These are phyloP conservation scores for Penicillium antarcticum DNA, from an alignment of 495 filamentous ascomycete species.

Conservation along the genomic window DNA sequence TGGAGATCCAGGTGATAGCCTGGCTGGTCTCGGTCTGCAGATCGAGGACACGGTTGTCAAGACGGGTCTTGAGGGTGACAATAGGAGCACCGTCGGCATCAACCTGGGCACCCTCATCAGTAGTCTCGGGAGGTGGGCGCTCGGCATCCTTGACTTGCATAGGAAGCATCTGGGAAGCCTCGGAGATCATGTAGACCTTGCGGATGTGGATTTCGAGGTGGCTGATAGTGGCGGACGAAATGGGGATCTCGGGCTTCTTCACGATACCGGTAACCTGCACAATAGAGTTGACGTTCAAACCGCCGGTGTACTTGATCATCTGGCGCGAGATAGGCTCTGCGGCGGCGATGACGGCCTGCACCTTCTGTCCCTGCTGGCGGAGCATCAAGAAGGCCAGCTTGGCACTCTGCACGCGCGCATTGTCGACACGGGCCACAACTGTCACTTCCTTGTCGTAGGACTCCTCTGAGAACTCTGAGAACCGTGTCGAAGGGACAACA, in stretches of 20 bases:
- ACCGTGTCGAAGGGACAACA: slow-evolving; percentile 29
- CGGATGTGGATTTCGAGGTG: slow-evolving; percentile 77
- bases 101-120: slow-evolving; percentile 41
- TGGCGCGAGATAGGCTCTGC: slow-evolving; percentile 54
- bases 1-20: slow-evolving; percentile 79
- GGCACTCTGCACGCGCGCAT: slow-evolving; percentile 79
- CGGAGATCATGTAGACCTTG: slow-evolving; percentile 72
- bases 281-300: slow-evolving; percentile 73
- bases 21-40: slow-evolving; percentile 84
- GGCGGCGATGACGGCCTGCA: slow-evolving; percentile 74
- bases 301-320: slow-evolving; percentile 88
- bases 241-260: slow-evolving; percentile 67
- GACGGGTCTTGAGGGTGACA: slow-evolving; percentile 71
- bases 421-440: slow-evolving; percentile 83
- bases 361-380: slow-evolving; percentile 73
- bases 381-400: slow-evolving; percentile 93
- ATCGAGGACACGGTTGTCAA: slow-evolving; percentile 88
- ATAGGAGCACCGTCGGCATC: slow-evolving; percentile 54
- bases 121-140: slow-evolving; percentile 47
- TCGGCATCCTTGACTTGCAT: slow-evolving; percentile 69
- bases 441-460: slow-evolving; percentile 71
- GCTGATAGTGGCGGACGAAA: slow-evolving; percentile 74
- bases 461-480: slow-evolving; percentile 49
- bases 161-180: slow-evolving; percentile 61
- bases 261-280: slow-evolving; percentile 75